Base-by-base conservation (phyloP, 805 yeast genomes). In the Saccharomycopsis amapae region DNA sequence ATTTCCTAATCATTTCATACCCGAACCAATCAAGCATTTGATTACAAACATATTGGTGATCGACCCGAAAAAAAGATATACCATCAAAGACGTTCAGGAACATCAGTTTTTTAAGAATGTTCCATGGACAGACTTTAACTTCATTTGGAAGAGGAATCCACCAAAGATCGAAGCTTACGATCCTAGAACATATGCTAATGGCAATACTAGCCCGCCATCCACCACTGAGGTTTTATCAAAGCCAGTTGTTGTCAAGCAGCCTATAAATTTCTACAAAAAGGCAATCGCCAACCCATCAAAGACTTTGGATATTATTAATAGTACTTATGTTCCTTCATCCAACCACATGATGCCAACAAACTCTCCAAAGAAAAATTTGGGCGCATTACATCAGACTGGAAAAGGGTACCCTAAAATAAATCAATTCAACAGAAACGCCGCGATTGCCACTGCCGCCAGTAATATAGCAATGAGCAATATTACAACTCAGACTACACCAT, bases 141-240 rank as follows among this genome's bases (percentile, higher is more conserved):
- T 64, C 42, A 73, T 90, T 10, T 89, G 97, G 97, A 70, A 72
- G 37, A 58, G 68, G 1, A 67, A 69, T 17, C 80, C 79, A 1
- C 95, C 95, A 1, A 77, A 76, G 55, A 58, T 86, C 36, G 81
- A 79, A 44, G 79, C 87, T 1, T 83, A 79, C 57, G 78, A 78
- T 50, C 71, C 62, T 47, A 59, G 62, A 30, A 35, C 61, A 4
- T 63, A 65, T 49, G 6, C 18, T 40, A 39, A 15, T 26, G 20
- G 32, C 22, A 40, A 40, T n/a, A 28, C 10, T 28, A 28, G 13
- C 7, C 17, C 37, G 7, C 9, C 37, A 7, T 15, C 17, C 15
- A 33, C 15, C 37, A 33, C 7, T 12, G 30, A 33, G 15, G 15
- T n/a, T 33, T 33, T n/a, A 13, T 18, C 32, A 18, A 17, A 12